phyloP scores from a whole-genome alignment of 2,329 filamentous ascomycete genomes.

The Diplodia intermedia region DNA sequence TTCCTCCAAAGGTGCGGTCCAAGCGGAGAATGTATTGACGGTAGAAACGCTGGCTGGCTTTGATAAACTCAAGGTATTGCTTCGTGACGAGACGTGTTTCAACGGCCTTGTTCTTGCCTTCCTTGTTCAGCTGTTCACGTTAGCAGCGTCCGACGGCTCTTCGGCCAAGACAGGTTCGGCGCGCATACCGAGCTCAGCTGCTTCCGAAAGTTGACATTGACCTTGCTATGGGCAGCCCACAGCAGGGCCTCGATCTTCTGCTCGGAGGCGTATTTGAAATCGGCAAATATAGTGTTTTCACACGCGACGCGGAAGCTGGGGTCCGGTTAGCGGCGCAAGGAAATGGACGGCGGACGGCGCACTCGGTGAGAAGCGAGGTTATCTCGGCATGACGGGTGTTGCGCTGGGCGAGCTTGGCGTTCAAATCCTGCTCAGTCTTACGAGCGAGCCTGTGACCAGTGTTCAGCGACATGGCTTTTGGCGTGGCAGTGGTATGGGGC shows the following conservation, averaged over 20 bases:
- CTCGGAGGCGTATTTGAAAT: constrained; percentile 70
- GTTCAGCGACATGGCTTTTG: constrained; percentile 37
- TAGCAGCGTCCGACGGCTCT: background rate
- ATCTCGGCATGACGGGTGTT: constrained; percentile 59
- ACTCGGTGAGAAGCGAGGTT: constrained; percentile 51
- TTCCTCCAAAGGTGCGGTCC: constrained; percentile 64
- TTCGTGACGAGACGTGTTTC: constrained; percentile 80
- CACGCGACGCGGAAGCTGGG: constrained; percentile 73
- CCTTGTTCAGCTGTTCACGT: constrained; percentile 29
- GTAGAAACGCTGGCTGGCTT: constrained; percentile 88
- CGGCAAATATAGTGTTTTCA: constrained; percentile 73
- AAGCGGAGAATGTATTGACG: constrained; percentile 82
- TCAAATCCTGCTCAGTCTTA: constrained; percentile 58
- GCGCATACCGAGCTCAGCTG: constrained; percentile 61
- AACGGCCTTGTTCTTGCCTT: constrained; percentile 60
- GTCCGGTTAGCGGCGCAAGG: constrained; percentile 30
- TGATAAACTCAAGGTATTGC: constrained; percentile 83
- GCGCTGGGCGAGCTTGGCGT: constrained; percentile 56
- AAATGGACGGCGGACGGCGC: constrained; percentile 31
- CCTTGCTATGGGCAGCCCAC: constrained; percentile 78
- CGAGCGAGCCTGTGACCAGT: constrained; percentile 48
- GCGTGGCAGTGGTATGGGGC: constrained; percentile 8
- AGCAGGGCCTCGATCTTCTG: constrained; percentile 73
- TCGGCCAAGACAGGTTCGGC: constrained; percentile 33
- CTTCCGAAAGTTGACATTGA: constrained; percentile 80